A percentile compares a stretch with the other conserved stretches of the same genome.
Conservation (phyloP, 306 rosid genomes). For the Dryas drummondii region DNA sequence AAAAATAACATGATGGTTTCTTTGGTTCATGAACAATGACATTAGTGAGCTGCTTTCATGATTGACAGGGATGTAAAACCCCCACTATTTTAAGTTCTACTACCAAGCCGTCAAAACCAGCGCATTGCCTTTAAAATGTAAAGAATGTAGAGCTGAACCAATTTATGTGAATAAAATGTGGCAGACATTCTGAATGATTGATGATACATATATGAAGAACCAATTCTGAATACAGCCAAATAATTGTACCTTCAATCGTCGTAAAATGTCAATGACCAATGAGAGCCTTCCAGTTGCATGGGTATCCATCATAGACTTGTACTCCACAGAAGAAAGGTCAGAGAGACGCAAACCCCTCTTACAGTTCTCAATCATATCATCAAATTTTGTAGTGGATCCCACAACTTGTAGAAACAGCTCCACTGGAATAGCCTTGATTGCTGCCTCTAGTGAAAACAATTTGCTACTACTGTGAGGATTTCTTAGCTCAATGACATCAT, state of each 20-base stretch:
- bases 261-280: slow-evolving; percentile 72
- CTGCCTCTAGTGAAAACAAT: slow-evolving; percentile 63
- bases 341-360: slow-evolving; percentile 70
- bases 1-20: background rate
- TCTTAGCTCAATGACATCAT: slow-evolving; percentile 28
- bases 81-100: background rate
- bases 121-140: background rate
- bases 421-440: slow-evolving; percentile 70
- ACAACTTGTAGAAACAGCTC: slow-evolving; percentile 93
- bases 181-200: slow-evolving; percentile 13
- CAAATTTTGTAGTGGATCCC: slow-evolving; percentile 63
- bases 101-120: background rate
- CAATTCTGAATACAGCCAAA: slow-evolving; percentile 22
- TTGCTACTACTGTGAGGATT: slow-evolving; percentile 65
- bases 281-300: slow-evolving; percentile 87
- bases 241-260: slow-evolving; percentile 76
- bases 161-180: slow-evolving; percentile 1
- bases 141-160: slow-evolving; percentile 3
- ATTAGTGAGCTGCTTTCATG: background rate
- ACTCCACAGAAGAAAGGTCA: slow-evolving; percentile 70
- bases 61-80: background rate
- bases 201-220: background rate
- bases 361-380: slow-evolving; percentile 81
- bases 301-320: slow-evolving; percentile 69
- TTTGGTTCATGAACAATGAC: background rate